Base-by-base conservation (phyloP, 2,329 filamentous ascomycete species). In the Microsporum ferrugineum region DNA sequence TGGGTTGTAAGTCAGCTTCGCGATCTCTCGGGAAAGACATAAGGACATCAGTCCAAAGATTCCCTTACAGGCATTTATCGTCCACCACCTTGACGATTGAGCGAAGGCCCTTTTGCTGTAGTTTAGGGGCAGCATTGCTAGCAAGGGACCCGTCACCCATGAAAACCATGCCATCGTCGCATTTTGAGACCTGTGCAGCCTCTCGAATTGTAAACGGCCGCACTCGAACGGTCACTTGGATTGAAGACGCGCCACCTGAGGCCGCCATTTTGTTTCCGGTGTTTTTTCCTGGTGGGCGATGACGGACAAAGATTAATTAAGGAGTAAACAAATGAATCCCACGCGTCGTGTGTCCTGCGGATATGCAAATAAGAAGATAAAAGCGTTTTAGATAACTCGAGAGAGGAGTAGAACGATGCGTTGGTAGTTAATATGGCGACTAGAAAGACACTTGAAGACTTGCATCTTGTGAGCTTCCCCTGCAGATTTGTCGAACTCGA, bases 111-210 rank as follows among this genome's bases (percentile, higher is more conserved):
- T 91, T 91, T 68, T 89, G 85, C 63, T 87, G 84, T 36, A 96
- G 82, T 71, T 92, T 95, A 0, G 91, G 91, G 1, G 89, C 83
- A 0, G 92, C 91, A 12, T 83, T 86, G 53, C 84, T 88, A n/a
- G 94, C 94, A 61, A 99, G 81, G 17, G 92, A 97, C 63, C 94
- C 94, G 73, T 99, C 94, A 63, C 94, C 94, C n/a, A 99, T 83
- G 72, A 99, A 99, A 41, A 96, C 75, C 3, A 89, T 91, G 60
- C 87, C 86, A 74, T 96, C 92, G 68, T 99, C 92, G 69, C 74
- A 76, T 73, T 80, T 80, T 36, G 78, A 77, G 80, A 99, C 78
- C 77, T 97, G 92, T 45, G 94, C 94, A 67, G 94, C 94, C 80
- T 99, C 94, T 77, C 91, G 82, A 68, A 97, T 96, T 10, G 84